These are phyloP conservation scores for Ogataea pilisensis DNA, from an alignment of 805 yeast genomes.

Conservation along the genomic window DNA sequence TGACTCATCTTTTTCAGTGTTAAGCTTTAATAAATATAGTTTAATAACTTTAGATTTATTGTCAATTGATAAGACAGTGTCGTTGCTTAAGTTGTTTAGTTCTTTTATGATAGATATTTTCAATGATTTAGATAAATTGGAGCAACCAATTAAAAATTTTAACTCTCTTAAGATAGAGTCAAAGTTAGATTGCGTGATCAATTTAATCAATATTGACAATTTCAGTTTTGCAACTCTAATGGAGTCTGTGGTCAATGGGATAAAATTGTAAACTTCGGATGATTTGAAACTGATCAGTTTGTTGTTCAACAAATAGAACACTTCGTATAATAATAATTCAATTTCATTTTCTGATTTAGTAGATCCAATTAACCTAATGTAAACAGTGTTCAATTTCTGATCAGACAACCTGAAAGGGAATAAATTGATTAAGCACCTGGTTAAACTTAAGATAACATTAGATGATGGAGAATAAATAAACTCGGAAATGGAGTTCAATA, in stretches of 20 bases:
- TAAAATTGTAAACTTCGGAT: slow-evolving; percentile 43
- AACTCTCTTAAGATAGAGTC: slow-evolving; percentile 55
- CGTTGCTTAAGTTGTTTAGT: slow-evolving; percentile 32
- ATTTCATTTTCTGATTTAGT: slow-evolving; percentile 8
- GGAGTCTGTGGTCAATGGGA: slow-evolving; percentile 53
- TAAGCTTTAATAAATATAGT: slow-evolving; percentile 53
- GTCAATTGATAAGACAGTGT: slow-evolving; percentile 24
- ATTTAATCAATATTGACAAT: slow-evolving; percentile 53
- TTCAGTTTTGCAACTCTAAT: slow-evolving; percentile 44
- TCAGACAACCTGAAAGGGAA: slow-evolving; percentile 53
- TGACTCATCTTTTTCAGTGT: slow-evolving; percentile 21
- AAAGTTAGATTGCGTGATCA: slow-evolving; percentile 53
- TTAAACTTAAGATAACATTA: slow-evolving; percentile 57
- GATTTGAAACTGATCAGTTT: slow-evolving; percentile 34
- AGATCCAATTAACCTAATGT: slow-evolving; percentile 32
- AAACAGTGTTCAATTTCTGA: slow-evolving; percentile 44
- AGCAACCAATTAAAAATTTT: slow-evolving; percentile 45
- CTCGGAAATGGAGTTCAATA: slow-evolving; percentile 43
- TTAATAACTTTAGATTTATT: slow-evolving; percentile 53
- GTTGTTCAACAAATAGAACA: slow-evolving; percentile 26
- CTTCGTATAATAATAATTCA: slow-evolving; percentile 12
- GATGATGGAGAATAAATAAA: slow-evolving; percentile 51
- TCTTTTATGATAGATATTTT: slow-evolving; percentile 52
- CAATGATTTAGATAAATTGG: slow-evolving; percentile 16
- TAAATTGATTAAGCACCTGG: slow-evolving; percentile 53